These are phyloP conservation scores for Boletus mariae DNA, from an alignment of 1,284 basidiomycete genomes.

Conservation along the genomic window DNA sequence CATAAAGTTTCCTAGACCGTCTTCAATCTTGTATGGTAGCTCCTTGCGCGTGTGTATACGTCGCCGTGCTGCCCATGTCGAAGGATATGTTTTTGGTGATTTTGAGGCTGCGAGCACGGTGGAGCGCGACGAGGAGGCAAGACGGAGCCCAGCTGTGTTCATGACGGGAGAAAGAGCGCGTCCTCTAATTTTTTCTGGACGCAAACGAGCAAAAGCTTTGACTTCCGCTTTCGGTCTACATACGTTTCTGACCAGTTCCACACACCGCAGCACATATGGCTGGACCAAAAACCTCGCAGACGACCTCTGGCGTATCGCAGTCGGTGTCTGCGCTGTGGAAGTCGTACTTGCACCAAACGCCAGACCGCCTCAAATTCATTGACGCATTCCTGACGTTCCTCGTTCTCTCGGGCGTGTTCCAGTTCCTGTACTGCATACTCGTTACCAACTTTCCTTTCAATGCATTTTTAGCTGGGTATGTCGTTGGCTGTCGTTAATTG, in stretches of 20 bases:
- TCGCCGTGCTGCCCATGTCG: slow-evolving; percentile 30
- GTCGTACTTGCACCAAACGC: slow-evolving; percentile 76
- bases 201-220: neutral
- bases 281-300: slow-evolving; percentile 37
- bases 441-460: slow-evolving; percentile 97
- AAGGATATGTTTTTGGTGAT: slow-evolving; percentile 7
- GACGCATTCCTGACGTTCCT: slow-evolving; percentile 93
- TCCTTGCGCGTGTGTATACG: slow-evolving; percentile 53
- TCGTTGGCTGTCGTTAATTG: neutral
- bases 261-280: slow-evolving; percentile 24
- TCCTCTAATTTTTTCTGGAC: neutral
- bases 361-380: slow-evolving; percentile 87
- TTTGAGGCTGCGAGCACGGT: slow-evolving; percentile 15
- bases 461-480: slow-evolving; percentile 93
- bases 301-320: slow-evolving; percentile 32
- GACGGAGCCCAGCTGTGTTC: slow-evolving; percentile 25
- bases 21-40: slow-evolving; percentile 63
- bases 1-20: slow-evolving; percentile 73
- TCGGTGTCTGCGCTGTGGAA: slow-evolving; percentile 65
- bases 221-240: slow-evolving; percentile 15
- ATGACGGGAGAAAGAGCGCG: slow-evolving; percentile 15
- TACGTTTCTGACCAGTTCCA: slow-evolving; percentile 16
- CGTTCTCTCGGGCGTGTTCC: slow-evolving; percentile 85
- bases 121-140: slow-evolving; percentile 24
- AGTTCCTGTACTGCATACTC: slow-evolving; percentile 90